These are phyloP conservation scores for Solanum lycopersicoides DNA, from an alignment of 257 asterid genomes.

Conservation along the genomic window DNA sequence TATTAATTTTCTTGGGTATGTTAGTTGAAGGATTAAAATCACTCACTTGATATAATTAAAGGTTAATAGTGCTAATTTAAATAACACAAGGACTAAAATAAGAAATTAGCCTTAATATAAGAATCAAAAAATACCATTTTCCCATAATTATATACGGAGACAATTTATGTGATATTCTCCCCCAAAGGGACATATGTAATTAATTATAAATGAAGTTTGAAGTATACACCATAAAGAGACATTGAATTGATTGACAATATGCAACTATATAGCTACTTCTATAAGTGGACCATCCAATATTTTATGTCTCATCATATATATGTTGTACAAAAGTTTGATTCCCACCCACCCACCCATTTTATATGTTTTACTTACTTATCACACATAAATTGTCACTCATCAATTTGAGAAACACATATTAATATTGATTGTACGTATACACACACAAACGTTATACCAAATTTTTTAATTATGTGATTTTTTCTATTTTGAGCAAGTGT, in stretches of 20 bases:
- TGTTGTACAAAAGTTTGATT: not conserved
- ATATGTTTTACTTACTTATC: not conserved
- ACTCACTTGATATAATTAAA: too few species aligned
- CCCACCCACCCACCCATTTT: not conserved
- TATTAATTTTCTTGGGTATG: too few species aligned
- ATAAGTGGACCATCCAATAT: not conserved
- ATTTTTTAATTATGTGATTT: too few species aligned
- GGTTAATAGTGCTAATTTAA: too few species aligned
- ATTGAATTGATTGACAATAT: not conserved
- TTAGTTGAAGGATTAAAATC: too few species aligned
- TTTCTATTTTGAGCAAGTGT: too few species aligned
- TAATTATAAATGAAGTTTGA: not conserved
- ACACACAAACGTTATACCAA: too few species aligned
- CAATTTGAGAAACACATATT: too few species aligned
- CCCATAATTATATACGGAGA: not conserved
- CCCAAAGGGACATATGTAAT: not conserved
- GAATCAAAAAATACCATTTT: too few species aligned
- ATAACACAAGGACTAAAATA: too few species aligned
- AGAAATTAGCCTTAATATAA: too few species aligned
- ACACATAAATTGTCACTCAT: not conserved
- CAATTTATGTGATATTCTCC: not conserved
- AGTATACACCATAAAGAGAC: not conserved
- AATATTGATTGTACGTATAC: too few species aligned
- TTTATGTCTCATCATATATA: not conserved
- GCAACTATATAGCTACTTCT: not conserved